Evolutionary conservation across 1,284 basidiomycete species (phyloP), one percentile per base, ranked within the genome.

Genomic region (Moniliophthora roreri): DNA sequence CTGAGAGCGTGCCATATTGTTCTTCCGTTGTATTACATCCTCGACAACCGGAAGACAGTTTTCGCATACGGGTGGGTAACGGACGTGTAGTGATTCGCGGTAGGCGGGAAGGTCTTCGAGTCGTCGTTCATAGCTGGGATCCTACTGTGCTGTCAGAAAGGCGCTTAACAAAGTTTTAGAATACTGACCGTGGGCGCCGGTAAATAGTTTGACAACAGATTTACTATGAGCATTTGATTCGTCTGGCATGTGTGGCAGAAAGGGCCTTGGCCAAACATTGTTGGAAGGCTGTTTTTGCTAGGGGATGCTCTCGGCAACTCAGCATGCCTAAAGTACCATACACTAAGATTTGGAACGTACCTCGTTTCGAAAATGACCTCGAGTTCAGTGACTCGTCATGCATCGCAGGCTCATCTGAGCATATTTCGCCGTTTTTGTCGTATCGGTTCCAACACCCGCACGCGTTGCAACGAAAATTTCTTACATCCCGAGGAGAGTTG

Each of bases 191-290:
- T 76, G 15, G 75, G 80, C 53, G 74, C 72, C 46, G 93, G 93
- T 0, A 95, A 79, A 66, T 95, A 97, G 60, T 91, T 93, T 4
- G 92, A 90, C 24, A 96, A 72, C 50, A 97, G 78, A 66, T 94
- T 91, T 57, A 92, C 76, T 49, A 93, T 77, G 26, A 97, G 79
- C 69, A 84, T 87, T 65, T 96, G 91, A 69, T 96, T 96, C n/a
- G 91, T 91, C 58, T 89, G 82, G 66, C 94, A 96, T 10, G 81
- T 82, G 59, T 87, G 85, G 67, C 94, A 97, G 74, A 95, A 95
- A 3, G 84, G 78, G 2, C 77, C 70, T 46, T 72, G 75, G 37
- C 78, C 73, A 60, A 84, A 85, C 47, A 75, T 65, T 21, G 81
- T 79, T 2, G 84, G 86, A 20, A 90, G 69, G 23, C 81, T 79